Percentiles rank a stretch among this genome's conserved stretches.
Conservation (phyloP, 148 eudicot genomes). For the Oxyria digyna region DNA sequence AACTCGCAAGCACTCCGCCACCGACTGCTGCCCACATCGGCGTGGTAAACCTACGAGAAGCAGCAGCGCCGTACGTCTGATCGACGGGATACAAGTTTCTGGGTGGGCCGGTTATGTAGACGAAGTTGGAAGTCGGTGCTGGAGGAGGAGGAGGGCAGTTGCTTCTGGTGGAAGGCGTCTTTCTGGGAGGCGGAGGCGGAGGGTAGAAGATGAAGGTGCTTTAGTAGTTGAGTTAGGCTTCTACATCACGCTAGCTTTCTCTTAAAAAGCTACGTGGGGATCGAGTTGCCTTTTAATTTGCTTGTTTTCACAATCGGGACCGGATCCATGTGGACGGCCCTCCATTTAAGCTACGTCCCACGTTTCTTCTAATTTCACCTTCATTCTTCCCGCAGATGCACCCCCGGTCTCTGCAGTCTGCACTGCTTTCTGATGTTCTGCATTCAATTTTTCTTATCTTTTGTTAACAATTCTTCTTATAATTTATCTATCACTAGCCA, state of each 20-base stretch:
- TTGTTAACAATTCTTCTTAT: too few relatives aligned
- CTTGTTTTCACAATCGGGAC: not conserved
- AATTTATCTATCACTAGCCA: too few relatives aligned
- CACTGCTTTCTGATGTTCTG: too few relatives aligned
- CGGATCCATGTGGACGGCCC: slow-evolving; percentile 1
- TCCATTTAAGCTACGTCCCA: not conserved
- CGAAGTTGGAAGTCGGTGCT: slow-evolving; percentile 11
- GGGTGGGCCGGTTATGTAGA: slow-evolving; percentile 15
- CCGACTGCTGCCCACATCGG: not conserved
- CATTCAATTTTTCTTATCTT: too few relatives aligned
- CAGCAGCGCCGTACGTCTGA: slow-evolving; percentile 8
- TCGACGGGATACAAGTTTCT: slow-evolving; percentile 16
- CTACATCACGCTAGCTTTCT: not conserved
- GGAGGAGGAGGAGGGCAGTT: slow-evolving; percentile 22
- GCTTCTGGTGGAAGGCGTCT: not conserved
- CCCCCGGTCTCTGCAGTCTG: too few relatives aligned
- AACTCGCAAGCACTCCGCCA: slow-evolving; percentile 1
- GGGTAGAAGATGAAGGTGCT: slow-evolving; percentile 20
- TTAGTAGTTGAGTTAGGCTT: not conserved
- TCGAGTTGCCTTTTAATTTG: not conserved
- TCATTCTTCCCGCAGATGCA: too few relatives aligned
- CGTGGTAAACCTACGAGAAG: not conserved
- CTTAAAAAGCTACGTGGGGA: not conserved
- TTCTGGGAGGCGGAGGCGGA: not conserved
- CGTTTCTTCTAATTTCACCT: not conserved